Conservation (phyloP, 1,284 basidiomycete genomes). For the Cryptococcus sp. region DNA sequence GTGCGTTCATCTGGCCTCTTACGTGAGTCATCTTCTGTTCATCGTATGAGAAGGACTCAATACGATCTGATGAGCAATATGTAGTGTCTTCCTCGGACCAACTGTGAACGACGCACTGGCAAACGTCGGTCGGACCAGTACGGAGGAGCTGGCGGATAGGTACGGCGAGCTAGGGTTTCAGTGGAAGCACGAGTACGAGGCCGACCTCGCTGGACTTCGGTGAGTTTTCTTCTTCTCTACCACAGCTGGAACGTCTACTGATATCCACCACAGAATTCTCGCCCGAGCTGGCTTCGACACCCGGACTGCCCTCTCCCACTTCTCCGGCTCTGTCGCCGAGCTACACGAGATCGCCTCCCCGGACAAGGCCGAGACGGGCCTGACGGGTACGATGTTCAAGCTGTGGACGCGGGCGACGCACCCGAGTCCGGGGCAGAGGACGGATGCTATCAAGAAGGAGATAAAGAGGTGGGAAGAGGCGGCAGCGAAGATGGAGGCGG, state of each 20-base stretch:
- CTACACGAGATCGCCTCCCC: constrained; percentile 37
- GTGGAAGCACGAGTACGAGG: constrained; percentile 75
- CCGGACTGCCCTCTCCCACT: constrained; percentile 47
- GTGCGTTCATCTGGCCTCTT: constrained; percentile 75
- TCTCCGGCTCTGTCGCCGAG: constrained; percentile 31
- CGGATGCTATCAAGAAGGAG: constrained; percentile 60
- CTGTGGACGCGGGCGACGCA: constrained; percentile 53
- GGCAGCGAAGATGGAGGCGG: background rate
- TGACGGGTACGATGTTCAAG: constrained; percentile 36
- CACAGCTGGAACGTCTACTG: background rate
- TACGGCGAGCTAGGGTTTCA: constrained; percentile 59
- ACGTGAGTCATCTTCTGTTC: constrained; percentile 56
- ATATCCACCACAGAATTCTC: constrained; percentile 48
- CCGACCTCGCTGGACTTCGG: constrained; percentile 81
- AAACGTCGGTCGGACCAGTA: constrained; percentile 68
- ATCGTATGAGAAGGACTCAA: no score
- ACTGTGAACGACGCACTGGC: constrained; percentile 87
- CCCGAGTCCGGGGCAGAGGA: constrained; percentile 61
- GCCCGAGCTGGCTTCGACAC: constrained; percentile 84
- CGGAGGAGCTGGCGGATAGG: constrained; percentile 66
- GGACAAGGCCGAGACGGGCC: constrained; percentile 19
- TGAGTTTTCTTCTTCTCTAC: constrained; percentile 38
- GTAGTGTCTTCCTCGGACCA: constrained; percentile 73
- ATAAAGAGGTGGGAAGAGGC: constrained; percentile 64
- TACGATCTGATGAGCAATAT: no score